Conservation (phyloP, 495 filamentous ascomycete genomes). For the Talaromyces proteolyticus region DNA sequence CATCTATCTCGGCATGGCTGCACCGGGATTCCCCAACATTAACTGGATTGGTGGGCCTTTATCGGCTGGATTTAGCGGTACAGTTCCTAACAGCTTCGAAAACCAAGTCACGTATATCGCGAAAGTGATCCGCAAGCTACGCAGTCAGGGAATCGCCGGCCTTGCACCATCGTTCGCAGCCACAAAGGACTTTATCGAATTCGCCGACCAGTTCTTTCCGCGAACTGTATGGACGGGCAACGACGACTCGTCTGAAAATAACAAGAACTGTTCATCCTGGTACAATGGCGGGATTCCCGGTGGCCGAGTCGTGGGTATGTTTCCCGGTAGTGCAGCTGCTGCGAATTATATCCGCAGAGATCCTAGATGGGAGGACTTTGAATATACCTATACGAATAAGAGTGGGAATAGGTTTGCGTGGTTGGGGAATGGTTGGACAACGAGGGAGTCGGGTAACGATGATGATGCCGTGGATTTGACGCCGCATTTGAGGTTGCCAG, state of each 20-base stretch:
- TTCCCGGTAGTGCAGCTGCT: constrained; percentile 59
- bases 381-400: constrained; percentile 46
- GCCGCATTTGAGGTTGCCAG: constrained; percentile 40
- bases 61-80: constrained; percentile 41
- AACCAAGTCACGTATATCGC: constrained; percentile 54
- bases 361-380: constrained; percentile 69
- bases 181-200: constrained; percentile 57
- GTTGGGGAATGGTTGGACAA: constrained; percentile 53
- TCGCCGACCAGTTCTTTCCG: constrained; percentile 55
- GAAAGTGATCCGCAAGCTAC: constrained; percentile 57
- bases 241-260: constrained; percentile 14
- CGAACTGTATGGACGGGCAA: constrained; percentile 50
- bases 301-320: constrained; percentile 53
- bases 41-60: constrained; percentile 48
- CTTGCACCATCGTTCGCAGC: constrained; percentile 48
- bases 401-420: constrained; percentile 51
- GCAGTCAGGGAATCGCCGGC: constrained; percentile 57
- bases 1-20: constrained; percentile 57
- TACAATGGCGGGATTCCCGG: constrained; percentile 59
- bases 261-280: constrained; percentile 62
- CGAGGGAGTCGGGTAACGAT: constrained; percentile 24
- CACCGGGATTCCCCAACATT: constrained; percentile 62
- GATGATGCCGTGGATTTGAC: constrained; percentile 24
- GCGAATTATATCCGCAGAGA: constrained; percentile 49
- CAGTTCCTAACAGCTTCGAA: constrained; percentile 47